Evolutionary conservation across 768 basidiomycete genomes (phyloP), one percentile per base, ranked within the genome.

Genomic region (Mycena vitilis): DNA sequence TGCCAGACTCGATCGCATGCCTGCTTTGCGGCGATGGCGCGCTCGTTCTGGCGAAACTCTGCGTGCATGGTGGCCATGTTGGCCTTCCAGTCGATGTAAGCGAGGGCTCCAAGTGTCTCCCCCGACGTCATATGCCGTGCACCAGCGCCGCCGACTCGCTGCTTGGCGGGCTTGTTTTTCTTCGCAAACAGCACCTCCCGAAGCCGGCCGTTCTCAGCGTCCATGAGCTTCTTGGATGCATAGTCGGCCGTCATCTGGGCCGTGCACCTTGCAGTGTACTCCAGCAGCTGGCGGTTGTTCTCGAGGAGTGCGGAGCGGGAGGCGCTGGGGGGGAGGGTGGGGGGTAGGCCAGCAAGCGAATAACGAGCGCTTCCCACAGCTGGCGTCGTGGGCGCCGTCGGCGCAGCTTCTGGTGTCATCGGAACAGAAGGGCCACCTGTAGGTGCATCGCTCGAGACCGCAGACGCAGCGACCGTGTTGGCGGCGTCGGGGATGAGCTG

Each of bases 131-230:
- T 73, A 54, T 77, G 76, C 1, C 65, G 62, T 18, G 74, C 69
- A 48, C 63, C 59, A 62, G 70, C 53, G 2, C 69, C 66, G 5
- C 61, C 47, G 10, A 65, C 55, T 30, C 58, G 62, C 5, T 66
- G 57, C 48, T 73, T 73, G 15, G 65, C 54, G 7, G 60, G 63
- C 47, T 67, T 69, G 22, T 68, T 69, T 30, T 68, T 68, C 53
- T 73, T 73, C 4, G 49, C 45, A 61, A 72, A 77, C 23, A 75
- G 23, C 23, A 68, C 63, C 58, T 74, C 53, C 1, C 75, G 60
- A 42, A 80, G 53, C 45, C 65, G 30, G 52, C 72, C 74, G 68
- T 79, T 80, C 65, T 80, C 77, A 0, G 48, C 38, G 34, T 78
- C 77, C 75, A 80, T 78, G 7, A 80, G 62, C 47, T 62, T 48